Conservation (phyloP, 257 asterid genomes). For the Dorcoceras hygrometricum region DNA sequence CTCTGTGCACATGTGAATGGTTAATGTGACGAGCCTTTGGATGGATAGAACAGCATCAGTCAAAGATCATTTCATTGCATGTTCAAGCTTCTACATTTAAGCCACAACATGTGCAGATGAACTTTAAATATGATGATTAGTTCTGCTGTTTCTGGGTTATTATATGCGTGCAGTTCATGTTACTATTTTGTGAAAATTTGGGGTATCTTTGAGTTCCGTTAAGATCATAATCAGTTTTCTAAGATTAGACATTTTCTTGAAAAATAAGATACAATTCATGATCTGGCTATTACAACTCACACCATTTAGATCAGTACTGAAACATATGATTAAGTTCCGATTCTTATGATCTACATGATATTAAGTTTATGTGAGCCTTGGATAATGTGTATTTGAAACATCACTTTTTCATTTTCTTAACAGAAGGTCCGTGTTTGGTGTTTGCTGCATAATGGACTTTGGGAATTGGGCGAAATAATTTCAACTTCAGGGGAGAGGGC, state of each 20-base stretch:
- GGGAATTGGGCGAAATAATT: conserved; percentile 75
- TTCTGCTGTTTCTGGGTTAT: conserved; percentile 1
- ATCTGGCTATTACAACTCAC: not conserved
- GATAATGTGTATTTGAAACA: not conserved
- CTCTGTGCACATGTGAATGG: not conserved
- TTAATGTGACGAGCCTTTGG: conserved; percentile 11
- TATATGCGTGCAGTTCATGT: not conserved
- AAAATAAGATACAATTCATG: not conserved
- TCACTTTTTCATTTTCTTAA: conserved; percentile 23
- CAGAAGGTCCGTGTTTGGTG: conserved; percentile 87
- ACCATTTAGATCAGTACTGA: not conserved
- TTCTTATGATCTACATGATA: conserved; percentile 13
- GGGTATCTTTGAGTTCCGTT: not conserved
- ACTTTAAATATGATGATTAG: no score
- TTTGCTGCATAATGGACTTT: conserved; percentile 45
- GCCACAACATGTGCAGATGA: conserved; percentile 7
- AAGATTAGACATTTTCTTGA: conserved; percentile 11
- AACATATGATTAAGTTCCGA: conserved; percentile 7
- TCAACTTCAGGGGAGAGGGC: conserved; percentile 76
- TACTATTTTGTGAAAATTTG: conserved; percentile 21
- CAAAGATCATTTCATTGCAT: conserved; percentile 2
- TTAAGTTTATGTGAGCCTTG: conserved; percentile 3
- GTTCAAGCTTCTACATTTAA: conserved; percentile 20
- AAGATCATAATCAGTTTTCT: not conserved
- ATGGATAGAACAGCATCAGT: conserved; percentile 7